Base-by-base conservation (phyloP, 371 early-diverging fungal species). In the Dentiscutata heterogama region DNA sequence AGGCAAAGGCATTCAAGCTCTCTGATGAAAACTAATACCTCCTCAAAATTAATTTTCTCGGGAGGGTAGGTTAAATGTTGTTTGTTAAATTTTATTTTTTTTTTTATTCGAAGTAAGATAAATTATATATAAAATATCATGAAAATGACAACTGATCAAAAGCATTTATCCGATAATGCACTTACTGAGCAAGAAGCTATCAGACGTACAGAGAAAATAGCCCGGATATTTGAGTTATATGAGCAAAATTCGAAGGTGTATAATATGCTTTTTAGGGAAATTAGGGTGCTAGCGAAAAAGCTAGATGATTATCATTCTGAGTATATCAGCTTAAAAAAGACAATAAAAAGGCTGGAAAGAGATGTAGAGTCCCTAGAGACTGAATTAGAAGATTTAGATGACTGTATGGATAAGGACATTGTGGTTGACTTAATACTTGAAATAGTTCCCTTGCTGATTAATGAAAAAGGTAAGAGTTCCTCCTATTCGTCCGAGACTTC, bases 401-500 rank as follows among this genome's bases (percentile, higher is more conserved):
- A 68, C 2, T 68, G 70, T 68, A 39, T 16, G 20, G 39, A 68
- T 68, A 68, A 20, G 10, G 70, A 68, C 18, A 68, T 39, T 68
- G 70, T 68, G 70, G 70, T 68, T 13, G 50, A 68, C 70, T 68
- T 68, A 46, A 68, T 68, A 68, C 70, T 35, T 68, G 70, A 68
- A 63, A 63, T 63, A 63, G 63, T 63, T 63, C 63, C 63, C 63
- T 68, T 68, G 39, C 35, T 68, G 70, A 68, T 68, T 68, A 46
- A 39, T 68, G 50, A 68, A 68, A 68, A 68, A 68, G 70, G 3
- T 68, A 68, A 68, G 50, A 39, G 39, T 70, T 70, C 4, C 10
- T 70, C 64, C 64, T 20, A 70, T 70, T 70, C 20, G 39, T 70
- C 70, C n/a, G 70, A 70, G n/a, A n/a, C n/a, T n/a, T n/a, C n/a